Evolutionary conservation across 768 basidiomycete species (phyloP).

Genomic region (Tulasnella sp.): DNA sequence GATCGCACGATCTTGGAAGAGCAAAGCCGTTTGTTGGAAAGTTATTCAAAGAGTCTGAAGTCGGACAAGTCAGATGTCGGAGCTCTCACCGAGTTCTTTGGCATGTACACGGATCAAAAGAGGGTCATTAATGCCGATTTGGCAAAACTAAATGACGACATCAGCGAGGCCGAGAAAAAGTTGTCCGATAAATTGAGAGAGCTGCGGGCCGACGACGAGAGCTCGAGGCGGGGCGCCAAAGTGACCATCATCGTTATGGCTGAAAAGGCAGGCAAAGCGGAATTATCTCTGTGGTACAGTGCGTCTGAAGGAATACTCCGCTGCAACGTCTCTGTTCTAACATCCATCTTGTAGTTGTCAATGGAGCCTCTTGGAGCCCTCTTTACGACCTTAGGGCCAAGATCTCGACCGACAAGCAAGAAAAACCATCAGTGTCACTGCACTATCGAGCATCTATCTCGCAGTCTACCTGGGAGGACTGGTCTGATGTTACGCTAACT

Average conservation of each 20-base stretch:
- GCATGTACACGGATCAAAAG: constrained; percentile 30
- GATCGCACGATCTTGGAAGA: constrained; percentile 15
- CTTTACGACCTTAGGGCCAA: constrained; percentile 58
- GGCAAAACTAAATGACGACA: constrained; percentile 13
- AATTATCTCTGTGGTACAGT: constrained; percentile 56
- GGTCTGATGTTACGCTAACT: constrained; percentile 28
- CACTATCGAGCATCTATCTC: constrained; percentile 31
- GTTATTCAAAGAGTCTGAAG: constrained; percentile 32
- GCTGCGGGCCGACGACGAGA: constrained; percentile 15
- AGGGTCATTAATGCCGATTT: background rate
- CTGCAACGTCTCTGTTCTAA: background rate
- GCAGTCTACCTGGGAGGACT: constrained; percentile 31
- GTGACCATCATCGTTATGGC: constrained; percentile 46
- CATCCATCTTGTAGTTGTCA: constrained; percentile 41
- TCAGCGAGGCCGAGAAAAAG: constrained; percentile 12
- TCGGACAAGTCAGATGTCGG: constrained; percentile 36
- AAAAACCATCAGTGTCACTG: constrained; percentile 16
- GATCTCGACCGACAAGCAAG: constrained; percentile 41
- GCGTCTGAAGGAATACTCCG: constrained; percentile 30
- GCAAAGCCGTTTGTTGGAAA: constrained; percentile 6
- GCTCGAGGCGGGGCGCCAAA: constrained; percentile 31
- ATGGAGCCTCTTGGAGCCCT: constrained; percentile 49
- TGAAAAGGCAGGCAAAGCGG: constrained; percentile 38
- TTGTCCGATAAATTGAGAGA: constrained; percentile 38
- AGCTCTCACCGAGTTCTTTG: constrained; percentile 42